Conservation (phyloP, 2,329 filamentous ascomycete genomes). For the Trichocomaceae sp. region DNA sequence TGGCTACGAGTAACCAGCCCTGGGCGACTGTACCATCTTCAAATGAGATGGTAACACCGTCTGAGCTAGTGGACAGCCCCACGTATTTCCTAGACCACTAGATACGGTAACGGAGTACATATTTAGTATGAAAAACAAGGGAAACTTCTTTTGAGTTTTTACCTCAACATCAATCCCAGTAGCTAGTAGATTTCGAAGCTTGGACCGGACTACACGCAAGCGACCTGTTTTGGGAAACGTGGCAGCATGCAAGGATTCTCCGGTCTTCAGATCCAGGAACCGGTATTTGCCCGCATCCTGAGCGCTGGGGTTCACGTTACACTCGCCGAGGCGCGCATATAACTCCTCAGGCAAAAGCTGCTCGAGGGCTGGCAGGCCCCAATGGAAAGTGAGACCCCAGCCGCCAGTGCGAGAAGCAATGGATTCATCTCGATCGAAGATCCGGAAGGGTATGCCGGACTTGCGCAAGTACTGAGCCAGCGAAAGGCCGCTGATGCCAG, state of each 20-base stretch:
- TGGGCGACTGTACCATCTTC: constrained; percentile 39
- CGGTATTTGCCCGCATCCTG: constrained; percentile 46
- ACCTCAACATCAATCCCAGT: constrained; percentile 45
- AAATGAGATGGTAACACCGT: constrained; percentile 40
- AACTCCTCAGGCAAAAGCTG: constrained; percentile 47
- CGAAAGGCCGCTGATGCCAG: constrained; percentile 38
- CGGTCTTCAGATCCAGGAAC: constrained; percentile 51
- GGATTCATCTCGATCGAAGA: constrained; percentile 40
- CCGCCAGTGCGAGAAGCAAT: constrained; percentile 46
- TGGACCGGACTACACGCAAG: constrained; percentile 45
- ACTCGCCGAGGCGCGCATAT: constrained; percentile 41
- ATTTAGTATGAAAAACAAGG: not conserved
- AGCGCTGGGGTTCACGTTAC: constrained; percentile 50
- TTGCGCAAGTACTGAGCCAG: constrained; percentile 36
- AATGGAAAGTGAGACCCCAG: constrained; percentile 60
- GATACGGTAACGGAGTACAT: no score
- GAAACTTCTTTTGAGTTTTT: constrained; percentile 1
- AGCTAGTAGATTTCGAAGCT: constrained; percentile 42
- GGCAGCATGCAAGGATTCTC: constrained; percentile 38
- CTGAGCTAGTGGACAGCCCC: constrained; percentile 28
- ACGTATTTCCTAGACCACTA: constrained; percentile 36
- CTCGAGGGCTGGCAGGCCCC: constrained; percentile 51
- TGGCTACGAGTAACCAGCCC: constrained; percentile 45
- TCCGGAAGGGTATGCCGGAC: constrained; percentile 27
- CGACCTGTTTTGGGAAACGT: constrained; percentile 39